Evolutionary conservation across 2,329 filamentous ascomycete genomes (phyloP), one percentile per base, ranked within the genome.

Genomic region (Fusarium xyrophilum): DNA sequence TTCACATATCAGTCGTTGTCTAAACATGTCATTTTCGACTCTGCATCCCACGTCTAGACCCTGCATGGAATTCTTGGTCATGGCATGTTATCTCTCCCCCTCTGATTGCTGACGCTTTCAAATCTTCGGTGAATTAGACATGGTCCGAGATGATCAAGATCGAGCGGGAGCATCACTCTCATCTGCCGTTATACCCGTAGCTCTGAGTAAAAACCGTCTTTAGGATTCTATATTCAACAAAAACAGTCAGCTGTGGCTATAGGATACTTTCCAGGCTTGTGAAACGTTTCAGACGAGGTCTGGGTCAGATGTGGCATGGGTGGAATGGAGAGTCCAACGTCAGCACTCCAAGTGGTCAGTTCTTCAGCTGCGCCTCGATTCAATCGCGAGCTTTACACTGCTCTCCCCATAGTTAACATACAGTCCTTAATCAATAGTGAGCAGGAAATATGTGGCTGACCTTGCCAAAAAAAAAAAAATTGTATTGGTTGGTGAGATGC

Each of bases 241-340:
- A 50, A 39, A 23, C 39, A 47, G 52, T 51, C 43, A 43, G 48
- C 36, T 38, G 52, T 65, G 50, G 51, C 51, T 64, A 32, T 55
- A 51, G 36, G 43, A 48, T 48, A 48, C 46, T 60, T 48, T 65
- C 36, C 46, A 46, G 23, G 14, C 60, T 21, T 23, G 36, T 68
- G 65, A 68, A 68, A 68, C 65, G 65, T 68, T 68, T 68, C 65
- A 68, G 47, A 42, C 32, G 30, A 43, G 38, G 38, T 57, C 59
- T 51, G 36, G 39, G 58, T 56, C 40, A 47, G 23, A 47, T 46
- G 56, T 25, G 40, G 40, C 27, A 21, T 39, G 33, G 4, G 28
- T 35, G n/a, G 21, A 40, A 56, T 56, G 42, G 11, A 27, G 10
- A 36, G 55, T 65, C 56, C 27, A 62, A 57, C 62, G 56, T 66